Evolutionary conservation across 176 grass and related monocot species (phyloP), one percentile per base, ranked within the genome.

Genomic region (Elymus sibiricus): DNA sequence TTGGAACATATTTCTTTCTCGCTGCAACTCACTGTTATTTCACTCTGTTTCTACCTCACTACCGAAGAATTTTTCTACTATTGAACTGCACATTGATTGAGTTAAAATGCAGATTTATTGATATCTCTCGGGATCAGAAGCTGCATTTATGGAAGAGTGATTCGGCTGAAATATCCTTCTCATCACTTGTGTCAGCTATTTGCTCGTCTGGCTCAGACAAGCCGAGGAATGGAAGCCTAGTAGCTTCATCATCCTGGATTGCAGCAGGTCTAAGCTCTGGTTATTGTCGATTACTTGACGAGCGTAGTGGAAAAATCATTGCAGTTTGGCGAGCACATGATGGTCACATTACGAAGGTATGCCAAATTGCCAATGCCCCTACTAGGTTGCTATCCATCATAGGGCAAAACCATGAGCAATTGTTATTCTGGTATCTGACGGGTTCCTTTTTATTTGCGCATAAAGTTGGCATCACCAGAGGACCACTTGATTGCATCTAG

Each of bases 401-500:
- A 62, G 14, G 32, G 83, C 26, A 22, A 76, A 88, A 56, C 37
- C 13, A 55, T 83, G 29, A 35, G 26, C 25, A 55, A 77, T 76
- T 86, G 40, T 47, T 77, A 82, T 71, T 85, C 64, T 74, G 58
- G 22, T 19, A 86, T 86, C 49, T 83, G 72, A 92, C 70, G 76
- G 9, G 47, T 44, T 77, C 3, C 40, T 62, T 79, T 70, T 8
- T 59, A 61, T 85, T 82, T 87, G 47, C 76, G 24, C 82, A 34
- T 87, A 67, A 82, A 98, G 96, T 67, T 98, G 75, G 93, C 90
- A 28, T 86, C 93, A 39, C 89, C 89, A 63, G 93, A 94, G 87
- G 93, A 98, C 86, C 86, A 98, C 79, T 87, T 94, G 86, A 91
- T 98, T 86, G 86, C 95, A 58, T 98, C 96, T 82, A 98, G 96